phyloP scores from a whole-genome alignment of 75 land plant species.

The Picea glauca region DNA sequence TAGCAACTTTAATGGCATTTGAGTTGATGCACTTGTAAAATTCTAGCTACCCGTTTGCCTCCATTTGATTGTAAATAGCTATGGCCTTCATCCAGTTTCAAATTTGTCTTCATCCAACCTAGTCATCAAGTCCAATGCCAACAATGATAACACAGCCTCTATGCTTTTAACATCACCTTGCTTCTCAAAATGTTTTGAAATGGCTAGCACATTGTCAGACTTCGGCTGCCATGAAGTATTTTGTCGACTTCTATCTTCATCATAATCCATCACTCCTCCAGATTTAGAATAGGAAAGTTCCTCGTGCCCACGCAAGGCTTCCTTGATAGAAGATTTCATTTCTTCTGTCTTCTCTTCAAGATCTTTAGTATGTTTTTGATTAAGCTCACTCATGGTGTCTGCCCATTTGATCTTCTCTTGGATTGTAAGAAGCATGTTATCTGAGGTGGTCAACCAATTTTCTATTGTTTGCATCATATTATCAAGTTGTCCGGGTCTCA shows the following conservation, averaged over 20 bases:
- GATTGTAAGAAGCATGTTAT: constrained; percentile 70
- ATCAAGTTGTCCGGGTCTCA: constrained; percentile 88
- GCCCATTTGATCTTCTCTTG: constrained; percentile 99
- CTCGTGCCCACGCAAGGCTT: constrained; percentile 80
- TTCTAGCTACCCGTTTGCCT: too few species aligned
- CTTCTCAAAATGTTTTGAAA: too few species aligned
- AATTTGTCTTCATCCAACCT: too few species aligned
- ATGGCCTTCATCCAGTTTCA: too few species aligned
- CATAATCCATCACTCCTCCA: constrained; percentile 91
- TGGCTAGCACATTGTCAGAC: too few species aligned
- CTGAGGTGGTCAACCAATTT: constrained; percentile 89
- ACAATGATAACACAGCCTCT: too few species aligned
- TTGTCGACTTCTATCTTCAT: constrained; percentile 82
- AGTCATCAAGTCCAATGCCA: too few species aligned
- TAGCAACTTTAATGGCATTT: too few species aligned
- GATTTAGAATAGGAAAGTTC: constrained; percentile 68
- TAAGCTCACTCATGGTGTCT: constrained; percentile 79
- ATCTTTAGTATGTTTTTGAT: constrained; percentile 81
- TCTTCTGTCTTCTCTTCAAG: constrained; percentile 87
- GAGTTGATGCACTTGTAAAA: too few species aligned
- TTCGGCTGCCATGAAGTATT: constrained; percentile 14
- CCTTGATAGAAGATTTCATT: constrained; percentile 76
- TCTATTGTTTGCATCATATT: constrained; percentile 78
- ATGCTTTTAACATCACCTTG: too few species aligned
- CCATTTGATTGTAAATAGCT: too few species aligned